Evolutionary conservation across 2,329 filamentous ascomycete species (phyloP), one percentile per base, ranked within the genome.

Genomic region (Cephalotrichum gorgonifer): DNA sequence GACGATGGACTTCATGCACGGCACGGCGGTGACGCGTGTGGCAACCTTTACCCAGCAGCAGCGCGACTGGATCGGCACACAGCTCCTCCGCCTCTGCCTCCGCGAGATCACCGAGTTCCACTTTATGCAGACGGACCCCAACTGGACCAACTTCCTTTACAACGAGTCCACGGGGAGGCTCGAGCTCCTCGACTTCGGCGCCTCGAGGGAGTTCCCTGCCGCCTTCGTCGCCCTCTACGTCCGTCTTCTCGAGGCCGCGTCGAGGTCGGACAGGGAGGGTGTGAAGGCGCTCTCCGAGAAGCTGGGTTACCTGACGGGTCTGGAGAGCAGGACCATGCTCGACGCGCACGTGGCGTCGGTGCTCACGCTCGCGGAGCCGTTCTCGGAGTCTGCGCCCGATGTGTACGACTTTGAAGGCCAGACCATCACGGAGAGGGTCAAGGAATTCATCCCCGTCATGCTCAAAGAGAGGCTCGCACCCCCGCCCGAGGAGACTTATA

Each of bases 51-150:
- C 78, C 0, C 91, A 97, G 62, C 74, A 80, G 46, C 88, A 97
- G 64, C 82, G 85, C 52, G 89, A 98, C 70, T 96, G 90, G 88
- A 95, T 98, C 59, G 93, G 93, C 48, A 93, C 88, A 1, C 87
- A 97, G 59, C 87, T 97, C 55, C 77, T 97, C 47, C 86, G 89
- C 4, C 81, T 98, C 11, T 97, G 89, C 62, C 76, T 97, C 35
- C 84, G 90, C 51, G 93, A 97, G 68, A 91, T 97, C 57, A 84
- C 84, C 54, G 88, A 95, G 66, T 97, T 96, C 78, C 83, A 76
- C 52, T 97, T 95, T 71, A 98, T 98, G 93, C 93, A 98, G 69
- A 98, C 93, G 5, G 93, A 98, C 62, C 93, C 93, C 38, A 98
- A 98, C 72, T 98, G 93, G 93, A 97, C 91, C 30, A 98, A 98